A percentile compares a stretch with the other conserved stretches of the same genome.
These are phyloP conservation scores for Climacium dendroides DNA, from an alignment of 225 moss, liverwort and hornwort genomes.

Conservation along the genomic window DNA sequence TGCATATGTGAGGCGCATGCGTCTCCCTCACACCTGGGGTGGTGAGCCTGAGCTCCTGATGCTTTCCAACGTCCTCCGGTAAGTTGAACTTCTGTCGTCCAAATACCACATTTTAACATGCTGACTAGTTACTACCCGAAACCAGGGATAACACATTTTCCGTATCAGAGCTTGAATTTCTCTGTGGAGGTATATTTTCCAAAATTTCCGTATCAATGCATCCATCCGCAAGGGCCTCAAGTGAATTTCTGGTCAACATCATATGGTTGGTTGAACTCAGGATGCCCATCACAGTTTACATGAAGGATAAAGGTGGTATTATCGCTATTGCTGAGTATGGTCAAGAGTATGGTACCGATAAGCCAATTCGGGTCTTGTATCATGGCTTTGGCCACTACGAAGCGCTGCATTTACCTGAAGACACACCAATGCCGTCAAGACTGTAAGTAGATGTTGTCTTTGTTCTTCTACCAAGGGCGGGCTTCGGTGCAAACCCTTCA, in stretches of 20 bases:
- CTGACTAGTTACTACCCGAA: neutral
- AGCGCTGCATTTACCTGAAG: constrained; percentile 60
- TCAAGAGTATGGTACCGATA: constrained; percentile 57
- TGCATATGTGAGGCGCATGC: constrained; percentile 70
- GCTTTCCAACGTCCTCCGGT: constrained; percentile 88
- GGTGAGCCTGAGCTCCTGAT: constrained; percentile 96
- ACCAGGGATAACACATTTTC: neutral
- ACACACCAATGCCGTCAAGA: constrained; percentile 20
- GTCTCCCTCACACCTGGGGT: constrained; percentile 89
- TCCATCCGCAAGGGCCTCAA: neutral
- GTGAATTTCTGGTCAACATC: neutral
- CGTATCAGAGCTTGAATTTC: neutral
- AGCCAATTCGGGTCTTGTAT: constrained; percentile 79
- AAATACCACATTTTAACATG: neutral
- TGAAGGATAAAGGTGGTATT: constrained; percentile 75
- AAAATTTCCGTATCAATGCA: neutral
- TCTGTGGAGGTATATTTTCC: neutral
- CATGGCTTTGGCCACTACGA: constrained; percentile 97
- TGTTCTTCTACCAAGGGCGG: neutral
- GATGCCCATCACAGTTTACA: constrained; percentile 90
- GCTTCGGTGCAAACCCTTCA: neutral
- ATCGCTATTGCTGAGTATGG: constrained; percentile 93
- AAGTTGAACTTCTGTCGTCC: neutral
- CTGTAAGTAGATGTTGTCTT: constrained; percentile 8
- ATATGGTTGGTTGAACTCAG: constrained; percentile 11